Percentiles rank a stretch among this genome's conserved stretches.
Conservation (phyloP, 352 stramenopile genomes). For the Phytophthora cryptogea region DNA sequence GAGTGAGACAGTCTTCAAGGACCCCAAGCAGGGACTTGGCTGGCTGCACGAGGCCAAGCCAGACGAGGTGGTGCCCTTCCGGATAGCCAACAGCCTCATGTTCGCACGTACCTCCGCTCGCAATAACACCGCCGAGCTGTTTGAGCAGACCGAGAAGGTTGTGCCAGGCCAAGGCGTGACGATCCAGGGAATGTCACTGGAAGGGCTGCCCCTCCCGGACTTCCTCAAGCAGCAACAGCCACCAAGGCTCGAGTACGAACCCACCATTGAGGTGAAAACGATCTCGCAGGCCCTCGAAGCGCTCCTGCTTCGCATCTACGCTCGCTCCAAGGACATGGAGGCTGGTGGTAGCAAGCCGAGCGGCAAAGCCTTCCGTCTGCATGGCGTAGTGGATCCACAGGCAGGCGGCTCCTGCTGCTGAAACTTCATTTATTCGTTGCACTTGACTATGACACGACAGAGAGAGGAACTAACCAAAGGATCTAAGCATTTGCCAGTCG, state of each 20-base stretch:
- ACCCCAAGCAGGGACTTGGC: constrained; percentile 46
- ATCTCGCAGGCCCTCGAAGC: constrained; percentile 66
- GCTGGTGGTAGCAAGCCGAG: constrained; percentile 55
- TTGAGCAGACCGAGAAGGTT: constrained; percentile 58
- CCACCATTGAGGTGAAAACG: constrained; percentile 42
- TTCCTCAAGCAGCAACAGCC: constrained; percentile 14
- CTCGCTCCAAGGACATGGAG: constrained; percentile 63
- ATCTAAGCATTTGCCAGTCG: too few relatives aligned
- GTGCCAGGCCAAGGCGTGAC: constrained; percentile 6
- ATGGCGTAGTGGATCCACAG: constrained; percentile 8
- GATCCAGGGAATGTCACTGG: constrained; percentile 9
- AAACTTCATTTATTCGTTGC: constrained; percentile 6
- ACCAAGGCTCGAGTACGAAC: constrained; percentile 54
- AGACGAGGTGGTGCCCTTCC: constrained; percentile 53
- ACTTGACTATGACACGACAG: neutral
- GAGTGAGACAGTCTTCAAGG: constrained; percentile 50
- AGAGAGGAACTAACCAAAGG: neutral
- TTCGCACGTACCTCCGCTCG: constrained; percentile 64
- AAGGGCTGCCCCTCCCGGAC: constrained; percentile 4
- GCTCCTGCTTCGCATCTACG: constrained; percentile 69
- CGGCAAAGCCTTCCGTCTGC: constrained; percentile 48
- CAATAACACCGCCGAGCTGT: constrained; percentile 62
- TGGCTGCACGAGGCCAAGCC: constrained; percentile 57
- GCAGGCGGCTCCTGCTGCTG: constrained; percentile 46
- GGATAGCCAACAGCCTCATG: constrained; percentile 71